phyloP scores from a whole-genome alignment of 2,329 filamentous ascomycete species.

The Exophiala phaeomuriformis region DNA sequence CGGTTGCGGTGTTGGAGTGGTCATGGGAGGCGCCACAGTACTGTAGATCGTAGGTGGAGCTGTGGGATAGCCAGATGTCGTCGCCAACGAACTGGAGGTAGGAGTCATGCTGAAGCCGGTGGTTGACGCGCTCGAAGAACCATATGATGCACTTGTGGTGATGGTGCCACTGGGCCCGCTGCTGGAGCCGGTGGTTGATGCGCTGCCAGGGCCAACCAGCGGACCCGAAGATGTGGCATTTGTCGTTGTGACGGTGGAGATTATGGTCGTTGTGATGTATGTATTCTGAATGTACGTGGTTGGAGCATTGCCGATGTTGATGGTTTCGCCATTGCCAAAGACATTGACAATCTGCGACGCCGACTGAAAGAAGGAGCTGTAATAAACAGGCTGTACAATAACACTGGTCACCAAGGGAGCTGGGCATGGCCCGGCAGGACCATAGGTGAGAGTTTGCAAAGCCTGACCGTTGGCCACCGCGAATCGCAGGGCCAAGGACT shows the following conservation, averaged over 20 bases:
- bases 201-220: background rate
- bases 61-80: slow-evolving; percentile 1
- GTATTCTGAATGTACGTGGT: slow-evolving; percentile 21
- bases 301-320: slow-evolving; percentile 22
- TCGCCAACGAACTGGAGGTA: slow-evolving; percentile 1
- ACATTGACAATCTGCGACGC: slow-evolving; percentile 23
- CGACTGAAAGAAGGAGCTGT: slow-evolving; percentile 24
- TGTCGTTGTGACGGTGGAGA: slow-evolving; percentile 9
- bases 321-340: slow-evolving; percentile 19
- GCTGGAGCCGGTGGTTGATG: slow-evolving; percentile 3
- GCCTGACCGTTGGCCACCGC: slow-evolving; percentile 16
- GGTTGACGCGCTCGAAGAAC: background rate
- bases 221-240: background rate
- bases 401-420: slow-evolving; percentile 15
- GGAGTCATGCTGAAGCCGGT: background rate
- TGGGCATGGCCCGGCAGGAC: slow-evolving; percentile 16
- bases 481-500: slow-evolving; percentile 13
- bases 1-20: slow-evolving; percentile 9
- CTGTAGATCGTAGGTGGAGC: slow-evolving; percentile 9
- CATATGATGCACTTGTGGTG: slow-evolving; percentile 1
- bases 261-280: slow-evolving; percentile 23
- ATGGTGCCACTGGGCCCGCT: slow-evolving; percentile 1
- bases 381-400: slow-evolving; percentile 18
- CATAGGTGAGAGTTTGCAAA: slow-evolving; percentile 14
- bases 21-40: slow-evolving; percentile 8